Percentiles rank a stretch among this genome's conserved stretches.
These are phyloP conservation scores for Ciborinia camelliae DNA, from an alignment of 2,329 filamentous ascomycete species.

Conservation along the genomic window DNA sequence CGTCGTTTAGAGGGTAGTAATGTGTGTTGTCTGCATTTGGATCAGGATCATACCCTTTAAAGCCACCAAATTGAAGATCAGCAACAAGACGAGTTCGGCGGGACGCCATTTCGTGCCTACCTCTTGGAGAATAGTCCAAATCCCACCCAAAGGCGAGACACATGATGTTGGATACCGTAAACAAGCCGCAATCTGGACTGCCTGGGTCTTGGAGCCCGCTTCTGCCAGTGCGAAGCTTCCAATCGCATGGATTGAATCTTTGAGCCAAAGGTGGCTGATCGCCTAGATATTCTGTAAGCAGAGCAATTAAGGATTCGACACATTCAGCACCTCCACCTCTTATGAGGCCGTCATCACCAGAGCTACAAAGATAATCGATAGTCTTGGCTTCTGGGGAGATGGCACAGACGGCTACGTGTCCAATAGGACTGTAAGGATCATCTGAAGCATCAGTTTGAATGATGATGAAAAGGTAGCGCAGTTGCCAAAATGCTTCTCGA, in stretches of 20 bases:
- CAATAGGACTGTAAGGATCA: background rate
- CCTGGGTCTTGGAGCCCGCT: background rate
- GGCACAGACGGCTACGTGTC: constrained; percentile 4
- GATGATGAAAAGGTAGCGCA: constrained; percentile 5
- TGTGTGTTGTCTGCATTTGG: background rate
- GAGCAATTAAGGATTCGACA: background rate
- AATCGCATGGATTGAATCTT: constrained; percentile 14
- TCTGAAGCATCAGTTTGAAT: background rate
- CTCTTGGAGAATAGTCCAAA: background rate
- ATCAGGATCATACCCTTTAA: background rate
- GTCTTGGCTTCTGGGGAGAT: constrained; percentile 16
- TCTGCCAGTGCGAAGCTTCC: background rate
- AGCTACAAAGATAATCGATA: constrained; percentile 13
- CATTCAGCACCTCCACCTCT: background rate
- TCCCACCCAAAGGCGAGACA: constrained; percentile 14
- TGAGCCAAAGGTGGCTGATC: background rate
- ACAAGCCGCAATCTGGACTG: background rate
- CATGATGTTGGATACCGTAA: constrained; percentile 7
- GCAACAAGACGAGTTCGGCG: background rate
- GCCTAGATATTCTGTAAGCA: constrained; percentile 3
- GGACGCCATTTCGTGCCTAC: background rate
- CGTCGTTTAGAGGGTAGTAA: constrained; percentile 8
- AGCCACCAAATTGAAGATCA: background rate
- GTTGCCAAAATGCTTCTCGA: constrained; percentile 6
- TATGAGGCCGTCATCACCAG: background rate